A percentile compares a stretch with the other conserved stretches of the same genome.
These are phyloP conservation scores for Hymenoscyphus albidus DNA, from an alignment of 2,329 filamentous ascomycete species.

Conservation along the genomic window DNA sequence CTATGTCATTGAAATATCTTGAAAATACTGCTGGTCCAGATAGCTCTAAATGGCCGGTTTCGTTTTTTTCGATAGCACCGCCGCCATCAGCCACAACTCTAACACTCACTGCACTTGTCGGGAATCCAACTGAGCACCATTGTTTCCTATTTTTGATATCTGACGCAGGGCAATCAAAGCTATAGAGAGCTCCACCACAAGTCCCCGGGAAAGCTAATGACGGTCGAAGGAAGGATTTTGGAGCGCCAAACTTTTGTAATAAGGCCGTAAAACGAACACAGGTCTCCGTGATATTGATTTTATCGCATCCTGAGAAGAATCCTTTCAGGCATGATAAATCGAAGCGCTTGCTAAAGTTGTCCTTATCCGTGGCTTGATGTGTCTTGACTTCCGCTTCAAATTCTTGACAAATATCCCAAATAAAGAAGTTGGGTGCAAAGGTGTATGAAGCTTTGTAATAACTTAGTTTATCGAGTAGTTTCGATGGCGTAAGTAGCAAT, in stretches of 20 bases:
- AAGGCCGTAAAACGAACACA: conserved; percentile 32
- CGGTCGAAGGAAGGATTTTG: conserved; percentile 36
- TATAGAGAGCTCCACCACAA: conserved; percentile 46
- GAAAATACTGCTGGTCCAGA: conserved; percentile 58
- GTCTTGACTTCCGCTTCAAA: neutral
- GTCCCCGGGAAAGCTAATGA: conserved; percentile 52
- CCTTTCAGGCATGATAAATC: conserved; percentile 35
- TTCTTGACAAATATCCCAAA: conserved; percentile 23
- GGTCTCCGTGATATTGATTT: conserved; percentile 41
- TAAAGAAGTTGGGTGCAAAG: conserved; percentile 45
- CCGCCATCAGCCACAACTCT: neutral
- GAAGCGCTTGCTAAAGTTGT: neutral
- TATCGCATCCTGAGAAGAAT: conserved; percentile 42
- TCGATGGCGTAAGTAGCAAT: conserved; percentile 40
- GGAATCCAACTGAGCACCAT: neutral
- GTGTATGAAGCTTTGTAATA: conserved; percentile 41
- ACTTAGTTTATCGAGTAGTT: conserved; percentile 40
- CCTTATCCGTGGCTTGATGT: neutral
- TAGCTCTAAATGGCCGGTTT: conserved; percentile 11
- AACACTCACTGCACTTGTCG: neutral
- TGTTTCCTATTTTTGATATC: conserved; percentile 31
- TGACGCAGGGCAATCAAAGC: conserved; percentile 38
- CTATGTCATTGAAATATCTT: conserved; percentile 34
- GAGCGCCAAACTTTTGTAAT: conserved; percentile 36
- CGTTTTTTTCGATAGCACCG: neutral